Base-by-base conservation (phyloP, 169 alveolate genomes). In the Plasmodium gallinaceum region DNA sequence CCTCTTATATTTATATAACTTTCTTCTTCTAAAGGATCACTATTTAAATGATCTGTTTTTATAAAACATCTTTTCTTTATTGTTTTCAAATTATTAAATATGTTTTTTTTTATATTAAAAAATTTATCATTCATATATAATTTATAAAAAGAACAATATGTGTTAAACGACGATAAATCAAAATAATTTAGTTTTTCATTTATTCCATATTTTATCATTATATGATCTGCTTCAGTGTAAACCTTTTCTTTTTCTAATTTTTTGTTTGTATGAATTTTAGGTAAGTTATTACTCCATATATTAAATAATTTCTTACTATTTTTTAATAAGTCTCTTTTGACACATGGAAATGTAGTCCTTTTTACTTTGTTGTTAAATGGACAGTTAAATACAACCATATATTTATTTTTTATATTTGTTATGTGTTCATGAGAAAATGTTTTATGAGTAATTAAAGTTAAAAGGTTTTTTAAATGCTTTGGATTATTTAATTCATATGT, bases 21-120 rank as follows among this genome's bases (percentile, higher is more conserved):
- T 12, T 68, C 57, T 83, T 83, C 91, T 10, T 83, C 83, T 65
- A 83, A 18, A 52, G 91, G 91, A 46, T 83, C 91, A 37, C 91
- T 83, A 54, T 83, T 83, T 71, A 83, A 69, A n/a, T 83, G 91
- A 71, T 83, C 85, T 18, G 91, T 68, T 66, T 68, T 83, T 69
- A 83, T 66, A 57, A 83, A 83, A 54, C 66, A 83, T 62, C 91
- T 51, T 69, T 83, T 83, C 12, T n/a, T n/a, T 26, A 61, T 75
- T 9, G 45, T 62, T 66, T 45, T 45, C 48, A 54, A 42, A 39
- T 43, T 45, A 54, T 68, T 54, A 62, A 66, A 16, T 37, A 7
- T 75, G 4, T n/a, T 61, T 43, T 45, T 54, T 20, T 68, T 54
- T 10, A 7, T 24, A 57, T 72, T 14, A 83, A 37, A 54, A 18